These are phyloP conservation scores for Gardenia jasminoides DNA, from an alignment of 257 asterid species.

Conservation along the genomic window DNA sequence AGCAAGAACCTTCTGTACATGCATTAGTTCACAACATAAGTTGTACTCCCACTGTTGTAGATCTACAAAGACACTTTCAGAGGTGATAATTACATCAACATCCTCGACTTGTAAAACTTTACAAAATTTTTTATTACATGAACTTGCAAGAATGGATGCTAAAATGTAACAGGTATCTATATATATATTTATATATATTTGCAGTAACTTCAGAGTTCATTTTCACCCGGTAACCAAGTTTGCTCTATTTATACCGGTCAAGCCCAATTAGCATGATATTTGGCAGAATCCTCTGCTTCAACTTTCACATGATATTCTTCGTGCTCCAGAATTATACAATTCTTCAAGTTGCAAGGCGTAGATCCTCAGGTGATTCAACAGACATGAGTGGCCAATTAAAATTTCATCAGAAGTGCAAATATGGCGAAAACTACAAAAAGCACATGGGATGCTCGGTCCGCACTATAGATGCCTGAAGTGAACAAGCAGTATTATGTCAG, in stretches of 20 bases:
- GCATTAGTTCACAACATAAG: neutral
- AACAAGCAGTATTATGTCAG: neutral
- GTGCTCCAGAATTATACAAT: neutral
- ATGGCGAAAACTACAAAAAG: neutral
- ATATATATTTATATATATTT: constrained; percentile 6
- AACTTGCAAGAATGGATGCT: constrained; percentile 17
- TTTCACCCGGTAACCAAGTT: neutral
- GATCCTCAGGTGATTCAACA: neutral
- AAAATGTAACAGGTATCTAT: constrained; percentile 5
- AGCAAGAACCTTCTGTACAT: constrained; percentile 5
- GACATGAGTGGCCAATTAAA: neutral
- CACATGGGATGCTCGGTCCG: neutral
- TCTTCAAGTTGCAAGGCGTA: neutral
- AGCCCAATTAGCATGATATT: neutral
- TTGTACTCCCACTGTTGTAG: neutral
- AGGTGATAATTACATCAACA: constrained; percentile 8
- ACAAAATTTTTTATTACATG: constrained; percentile 19
- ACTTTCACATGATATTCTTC: neutral
- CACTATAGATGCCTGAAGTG: constrained; percentile 16
- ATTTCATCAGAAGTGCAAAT: constrained; percentile 2
- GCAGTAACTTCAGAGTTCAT: neutral
- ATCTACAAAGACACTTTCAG: neutral
- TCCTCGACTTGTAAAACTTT: constrained; percentile 3
- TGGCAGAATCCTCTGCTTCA: neutral
- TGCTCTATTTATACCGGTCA: constrained; percentile 18